Evolutionary conservation across 176 grass and related monocot species (phyloP), one percentile per base, ranked within the genome.

Genomic region (Cenchrus americanus): DNA sequence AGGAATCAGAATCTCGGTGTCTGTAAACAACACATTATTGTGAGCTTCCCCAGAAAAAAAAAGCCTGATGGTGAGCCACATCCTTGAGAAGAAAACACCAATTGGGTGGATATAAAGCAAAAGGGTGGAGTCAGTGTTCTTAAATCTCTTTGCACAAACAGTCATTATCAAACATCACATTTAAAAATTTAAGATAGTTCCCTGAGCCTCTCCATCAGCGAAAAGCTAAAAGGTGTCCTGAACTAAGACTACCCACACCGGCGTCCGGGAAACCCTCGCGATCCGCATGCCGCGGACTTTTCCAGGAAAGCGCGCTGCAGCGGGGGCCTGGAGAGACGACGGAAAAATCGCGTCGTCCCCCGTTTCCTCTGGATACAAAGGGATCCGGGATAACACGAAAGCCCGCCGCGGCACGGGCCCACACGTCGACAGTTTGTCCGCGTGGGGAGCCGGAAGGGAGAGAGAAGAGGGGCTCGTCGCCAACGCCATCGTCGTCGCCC

Each of bases 11-110:
- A 78, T 8, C 57, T 77, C 7, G 64, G 78, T 19, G 48, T 65
- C 47, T 51, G 69, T 82, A 14, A 72, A 49, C 21, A 76, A 71
- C 71, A 41, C 2, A 71, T 74, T 2, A 59, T 71, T 76, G 8
- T 7, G 52, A 47, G 87, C 34, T 26, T 76, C 10, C 70, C 51
- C 41, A 24, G 64, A 41, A 86, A 77, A 86, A 71, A 59, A 71
- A 59, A 22, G 24, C 8, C 24, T 42, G 46, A 43, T 62, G 37
- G 77, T 77, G 57, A 78, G 54, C 11, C 55, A 15, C 34, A 54
- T 63, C 44, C 49, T 72, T 63, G 34, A 83, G 52, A 71, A 54
- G 1, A 77, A 57, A 78, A 21, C 37, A 82, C 68, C 57, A 71
- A 46, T 54, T 54, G 14, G 5, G 21, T 10, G 8, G 8, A 55